phyloP scores from a whole-genome alignment of 164 flowering plant genomes.

The Sextonia rubra region DNA sequence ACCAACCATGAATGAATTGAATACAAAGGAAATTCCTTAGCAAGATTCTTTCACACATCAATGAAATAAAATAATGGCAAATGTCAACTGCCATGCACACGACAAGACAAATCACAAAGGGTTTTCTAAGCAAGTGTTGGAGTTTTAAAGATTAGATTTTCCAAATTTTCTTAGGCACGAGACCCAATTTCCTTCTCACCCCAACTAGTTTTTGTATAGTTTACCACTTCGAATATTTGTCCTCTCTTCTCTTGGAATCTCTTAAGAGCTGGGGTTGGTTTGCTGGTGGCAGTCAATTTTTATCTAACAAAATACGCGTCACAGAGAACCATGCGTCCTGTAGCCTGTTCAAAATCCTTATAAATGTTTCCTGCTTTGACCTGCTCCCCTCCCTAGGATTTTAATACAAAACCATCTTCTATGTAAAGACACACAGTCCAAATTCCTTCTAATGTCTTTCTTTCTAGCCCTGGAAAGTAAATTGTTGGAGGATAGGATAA shows the following conservation, averaged over 20 bases:
- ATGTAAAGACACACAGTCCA: conserved; percentile 5
- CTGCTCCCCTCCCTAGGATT: conserved; percentile 3
- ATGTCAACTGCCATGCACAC: conserved; percentile 8
- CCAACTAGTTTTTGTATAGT: conserved; percentile 1
- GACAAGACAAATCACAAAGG: not conserved
- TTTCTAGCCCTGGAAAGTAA: not conserved
- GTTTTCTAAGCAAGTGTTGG: conserved; percentile 6
- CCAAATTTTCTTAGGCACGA: conserved; percentile 5
- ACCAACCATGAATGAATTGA: conserved; percentile 4
- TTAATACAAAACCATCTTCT: not conserved
- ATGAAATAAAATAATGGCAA: not conserved
- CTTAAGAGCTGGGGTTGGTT: not conserved
- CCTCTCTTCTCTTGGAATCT: conserved; percentile 1
- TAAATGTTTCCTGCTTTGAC: conserved; percentile 1
- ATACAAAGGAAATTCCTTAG: conserved; percentile 4
- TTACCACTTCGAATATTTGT: conserved; percentile 8
- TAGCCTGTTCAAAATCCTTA: conserved; percentile 4
- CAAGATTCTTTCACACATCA: conserved; percentile 1
- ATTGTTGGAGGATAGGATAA: not conserved
- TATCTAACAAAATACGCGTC: not conserved
- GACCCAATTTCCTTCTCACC: conserved; percentile 2
- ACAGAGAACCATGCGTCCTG: conserved; percentile 1
- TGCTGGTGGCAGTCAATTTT: not conserved
- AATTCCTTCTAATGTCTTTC: not conserved
- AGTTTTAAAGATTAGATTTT: not conserved